phyloP scores from a whole-genome alignment of 2,329 filamentous ascomycete species.

The Apiospora malaysiana region DNA sequence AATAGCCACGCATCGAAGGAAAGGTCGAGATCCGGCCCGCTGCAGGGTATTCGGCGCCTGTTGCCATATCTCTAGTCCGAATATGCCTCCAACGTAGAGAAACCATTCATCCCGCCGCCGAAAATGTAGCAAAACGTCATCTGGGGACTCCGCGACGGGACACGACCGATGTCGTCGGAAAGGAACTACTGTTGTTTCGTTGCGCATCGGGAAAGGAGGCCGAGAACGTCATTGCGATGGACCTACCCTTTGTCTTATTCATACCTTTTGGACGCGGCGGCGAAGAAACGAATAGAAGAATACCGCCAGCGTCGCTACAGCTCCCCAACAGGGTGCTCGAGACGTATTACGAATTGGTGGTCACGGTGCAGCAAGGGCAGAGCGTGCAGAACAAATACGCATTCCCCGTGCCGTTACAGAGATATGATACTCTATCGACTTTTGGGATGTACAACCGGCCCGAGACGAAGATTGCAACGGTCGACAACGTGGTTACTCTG shows the following conservation, averaged over 20 bases:
- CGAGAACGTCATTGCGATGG: constrained; percentile 93
- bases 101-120: constrained; percentile 94
- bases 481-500: constrained; percentile 89
- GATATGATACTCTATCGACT: constrained; percentile 96
- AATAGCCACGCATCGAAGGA: constrained; percentile 92
- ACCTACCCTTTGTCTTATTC: constrained; percentile 95
- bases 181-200: constrained; percentile 90
- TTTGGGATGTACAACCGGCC: constrained; percentile 99
- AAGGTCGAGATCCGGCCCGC: constrained; percentile 95
- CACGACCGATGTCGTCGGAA: constrained; percentile 89
- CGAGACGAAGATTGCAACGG: constrained; percentile 82
- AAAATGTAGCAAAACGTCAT: constrained; percentile 91
- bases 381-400: constrained; percentile 87
- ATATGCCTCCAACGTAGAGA: constrained; percentile 93
- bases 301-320: constrained; percentile 91
- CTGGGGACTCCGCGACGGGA: constrained; percentile 90
- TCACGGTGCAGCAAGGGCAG: constrained; percentile 91
- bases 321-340: constrained; percentile 93
- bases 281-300: constrained; percentile 85
- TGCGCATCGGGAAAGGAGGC: constrained; percentile 83
- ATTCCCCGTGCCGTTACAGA: constrained; percentile 87
- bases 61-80: constrained; percentile 89
- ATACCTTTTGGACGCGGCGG: constrained; percentile 93
- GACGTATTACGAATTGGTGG: constrained; percentile 95
- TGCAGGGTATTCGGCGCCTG: constrained; percentile 84